These are phyloP conservation scores for Monosporascus sp. DNA, from an alignment of 2,329 filamentous ascomycete species.

Conservation along the genomic window DNA sequence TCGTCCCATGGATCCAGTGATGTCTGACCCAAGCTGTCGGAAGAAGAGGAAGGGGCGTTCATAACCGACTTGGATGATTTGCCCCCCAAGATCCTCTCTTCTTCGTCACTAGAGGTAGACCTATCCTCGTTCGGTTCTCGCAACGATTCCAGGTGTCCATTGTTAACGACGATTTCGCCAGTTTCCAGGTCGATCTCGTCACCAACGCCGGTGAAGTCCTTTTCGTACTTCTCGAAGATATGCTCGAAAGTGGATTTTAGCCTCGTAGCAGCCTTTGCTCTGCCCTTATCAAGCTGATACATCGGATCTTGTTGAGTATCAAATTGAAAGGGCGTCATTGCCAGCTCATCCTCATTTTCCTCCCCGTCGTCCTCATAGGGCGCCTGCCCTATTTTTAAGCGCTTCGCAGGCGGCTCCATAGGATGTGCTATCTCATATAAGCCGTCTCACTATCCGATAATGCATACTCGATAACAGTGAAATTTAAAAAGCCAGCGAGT, in stretches of 20 bases:
- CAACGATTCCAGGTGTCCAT: slow-evolving; percentile 70
- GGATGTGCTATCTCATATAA: background rate
- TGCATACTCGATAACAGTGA: no score
- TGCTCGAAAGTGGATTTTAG: slow-evolving; percentile 81
- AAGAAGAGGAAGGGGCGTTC: slow-evolving; percentile 1
- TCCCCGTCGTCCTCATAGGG: slow-evolving; percentile 34
- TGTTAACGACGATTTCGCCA: slow-evolving; percentile 79
- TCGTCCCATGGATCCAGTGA: slow-evolving; percentile 6
- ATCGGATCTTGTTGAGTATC: slow-evolving; percentile 45
- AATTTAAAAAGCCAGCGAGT: no score
- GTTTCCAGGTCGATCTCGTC: slow-evolving; percentile 86
- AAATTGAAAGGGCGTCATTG: slow-evolving; percentile 42
- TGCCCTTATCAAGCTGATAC: slow-evolving; percentile 54
- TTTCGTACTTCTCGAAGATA: slow-evolving; percentile 85
- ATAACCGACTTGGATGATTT: slow-evolving; percentile 17
- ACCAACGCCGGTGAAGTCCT: slow-evolving; percentile 74
- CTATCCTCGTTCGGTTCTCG: slow-evolving; percentile 31
- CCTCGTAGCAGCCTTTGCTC: slow-evolving; percentile 61
- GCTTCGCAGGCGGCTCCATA: slow-evolving; percentile 59
- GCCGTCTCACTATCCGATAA: no score
- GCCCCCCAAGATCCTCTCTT: slow-evolving; percentile 28
- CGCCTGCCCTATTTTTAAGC: slow-evolving; percentile 47
- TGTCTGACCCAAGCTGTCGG: slow-evolving; percentile 3
- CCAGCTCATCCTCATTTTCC: slow-evolving; percentile 41
- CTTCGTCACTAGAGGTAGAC: slow-evolving; percentile 27